Evolutionary conservation across 345 rosid genomes (phyloP).

Genomic region (Carallia brachiata): DNA sequence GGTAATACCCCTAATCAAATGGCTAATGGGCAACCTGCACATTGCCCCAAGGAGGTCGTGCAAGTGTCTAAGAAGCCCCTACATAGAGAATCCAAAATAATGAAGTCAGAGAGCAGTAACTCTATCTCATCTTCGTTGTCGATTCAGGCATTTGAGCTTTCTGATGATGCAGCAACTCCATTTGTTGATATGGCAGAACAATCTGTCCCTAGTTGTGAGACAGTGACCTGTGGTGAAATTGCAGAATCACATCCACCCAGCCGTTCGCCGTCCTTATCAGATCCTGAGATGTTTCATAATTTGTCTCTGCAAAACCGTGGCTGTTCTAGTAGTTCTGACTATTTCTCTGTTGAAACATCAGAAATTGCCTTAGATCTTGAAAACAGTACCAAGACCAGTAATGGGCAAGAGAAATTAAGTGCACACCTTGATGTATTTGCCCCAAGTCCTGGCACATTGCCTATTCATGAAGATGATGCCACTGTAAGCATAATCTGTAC

Average conservation of each 20-base stretch:
- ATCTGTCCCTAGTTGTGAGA: conserved; percentile 35
- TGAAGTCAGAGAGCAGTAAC: conserved; percentile 72
- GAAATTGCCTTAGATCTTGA: conserved; percentile 31
- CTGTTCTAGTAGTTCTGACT: conserved; percentile 29
- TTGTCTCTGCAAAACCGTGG: conserved; percentile 31
- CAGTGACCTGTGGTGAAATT: conserved; percentile 33
- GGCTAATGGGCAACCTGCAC: conserved; percentile 23
- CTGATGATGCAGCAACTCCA: conserved; percentile 76
- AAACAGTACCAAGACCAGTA: conserved; percentile 13
- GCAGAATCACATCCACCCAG: conserved; percentile 31
- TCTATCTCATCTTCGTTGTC: conserved; percentile 76
- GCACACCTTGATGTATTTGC: conserved; percentile 20
- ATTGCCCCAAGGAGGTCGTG: conserved; percentile 27
- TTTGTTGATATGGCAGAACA: conserved; percentile 52
- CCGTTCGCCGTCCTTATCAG: conserved; percentile 31
- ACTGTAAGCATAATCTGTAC: conserved; percentile 27
- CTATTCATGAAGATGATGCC: conserved; percentile 28
- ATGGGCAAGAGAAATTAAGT: conserved; percentile 29
- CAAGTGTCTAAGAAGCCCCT: conserved; percentile 43
- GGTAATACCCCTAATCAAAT: conserved; percentile 36
- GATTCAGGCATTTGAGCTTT: conserved; percentile 70
- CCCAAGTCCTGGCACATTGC: conserved; percentile 36
- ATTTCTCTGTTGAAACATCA: conserved; percentile 34
- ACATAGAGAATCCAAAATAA: conserved; percentile 43
- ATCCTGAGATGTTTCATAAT: conserved; percentile 30